Percentiles rank a stretch among this genome's conserved stretches.
phyloP scores from a whole-genome alignment of 2,329 filamentous ascomycete genomes.

The Venturia effusa region DNA sequence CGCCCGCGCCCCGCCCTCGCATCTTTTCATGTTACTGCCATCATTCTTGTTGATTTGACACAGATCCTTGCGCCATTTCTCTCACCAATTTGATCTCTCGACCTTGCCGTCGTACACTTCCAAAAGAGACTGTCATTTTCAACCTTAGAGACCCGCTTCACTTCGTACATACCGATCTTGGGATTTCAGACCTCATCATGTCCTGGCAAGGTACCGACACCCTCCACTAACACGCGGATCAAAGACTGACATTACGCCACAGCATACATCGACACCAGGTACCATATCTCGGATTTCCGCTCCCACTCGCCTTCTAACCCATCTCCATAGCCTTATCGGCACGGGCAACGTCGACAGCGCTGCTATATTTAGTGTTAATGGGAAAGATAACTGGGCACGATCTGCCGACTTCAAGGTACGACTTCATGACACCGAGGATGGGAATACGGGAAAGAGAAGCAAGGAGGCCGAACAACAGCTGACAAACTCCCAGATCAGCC shows the following conservation, averaged over 20 bases:
- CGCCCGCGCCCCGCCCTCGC: too few relatives aligned
- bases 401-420: conserved; percentile 76
- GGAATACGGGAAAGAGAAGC: neutral
- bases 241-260: conserved; percentile 15
- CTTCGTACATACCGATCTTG: neutral
- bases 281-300: conserved; percentile 10
- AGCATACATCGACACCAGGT: conserved; percentile 33
- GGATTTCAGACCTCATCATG: conserved; percentile 18
- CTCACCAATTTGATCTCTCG: neutral
- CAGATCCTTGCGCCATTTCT: conserved; percentile 4
- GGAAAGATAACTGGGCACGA: conserved; percentile 59
- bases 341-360: conserved; percentile 36
- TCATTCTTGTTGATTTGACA: conserved; percentile 3
- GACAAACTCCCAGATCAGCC: conserved; percentile 11
- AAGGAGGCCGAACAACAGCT: neutral
- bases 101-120: neutral
- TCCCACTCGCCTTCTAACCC: conserved; percentile 11
- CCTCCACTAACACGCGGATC: neutral
- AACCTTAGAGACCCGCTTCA: neutral
- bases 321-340: conserved; percentile 27
- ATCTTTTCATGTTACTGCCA: neutral
- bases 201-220: conserved; percentile 31
- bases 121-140: neutral
- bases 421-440: conserved; percentile 24
- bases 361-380: conserved; percentile 38